Base-by-base conservation (phyloP, 768 basidiomycete genomes). In the Pisolithus marmoratus region DNA sequence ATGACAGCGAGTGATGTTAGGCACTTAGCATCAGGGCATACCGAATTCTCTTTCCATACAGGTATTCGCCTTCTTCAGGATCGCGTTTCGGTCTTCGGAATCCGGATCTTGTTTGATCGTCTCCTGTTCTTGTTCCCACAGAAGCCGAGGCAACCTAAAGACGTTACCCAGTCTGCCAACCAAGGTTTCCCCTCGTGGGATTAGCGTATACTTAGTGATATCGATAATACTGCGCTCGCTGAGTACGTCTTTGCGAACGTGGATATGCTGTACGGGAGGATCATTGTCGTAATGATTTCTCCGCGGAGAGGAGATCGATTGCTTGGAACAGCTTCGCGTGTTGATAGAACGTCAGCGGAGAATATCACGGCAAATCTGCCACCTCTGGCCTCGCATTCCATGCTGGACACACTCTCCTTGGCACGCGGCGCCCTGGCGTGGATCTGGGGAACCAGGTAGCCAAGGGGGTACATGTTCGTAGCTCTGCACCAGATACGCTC, bases 331-430 rank as follows among this genome's bases (percentile, higher is more conserved):
- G 67, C 42, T 43, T 9, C 11, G 8, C 26, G 26, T 2, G 8
- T 27, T 3, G 26, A 37, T 17, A 41, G 41, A 27, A 41, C n/a
- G 20, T 48, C 27, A 41, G 42, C 4, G 20, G 24, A n/a, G 22
- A 22, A 8, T 27, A 27, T 27, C 26, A 27, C 8, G 26, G 5
- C 6, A 22, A 43, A 8, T 6, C 20, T 5, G 8, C 12, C 8
- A 14, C 15, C 12, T 23, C 42, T 43, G 14, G 20, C 42, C 49
- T 74, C 62, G 59, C 74, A 76, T 52, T 76, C 74, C 73, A 76
- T 73, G 57, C 68, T 73, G 59, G 77, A 74, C 8, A 73, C 74
- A 53, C 73, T 75, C 49, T 76, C 74, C 45, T 67, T 65, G 38
- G 76, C 72, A 17, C 74, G 62, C 1, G 74, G 49, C 2, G 74